Evolutionary conservation across 176 grass and related monocot species (phyloP).

Genomic region (Bonia amplexicaulis): DNA sequence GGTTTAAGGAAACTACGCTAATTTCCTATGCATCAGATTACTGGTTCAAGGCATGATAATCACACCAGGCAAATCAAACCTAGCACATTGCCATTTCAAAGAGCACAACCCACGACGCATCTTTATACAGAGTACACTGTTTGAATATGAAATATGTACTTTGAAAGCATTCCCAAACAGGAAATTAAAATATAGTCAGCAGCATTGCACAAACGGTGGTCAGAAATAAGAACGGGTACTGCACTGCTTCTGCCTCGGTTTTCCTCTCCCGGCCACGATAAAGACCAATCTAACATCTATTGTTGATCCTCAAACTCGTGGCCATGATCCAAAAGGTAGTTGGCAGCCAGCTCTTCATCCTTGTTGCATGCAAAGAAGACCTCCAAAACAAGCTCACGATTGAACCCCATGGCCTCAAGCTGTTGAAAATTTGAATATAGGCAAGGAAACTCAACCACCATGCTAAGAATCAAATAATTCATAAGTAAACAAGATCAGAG

Average conservation of each 20-base stretch:
- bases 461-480: background rate
- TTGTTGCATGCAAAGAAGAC: conserved; percentile 99
- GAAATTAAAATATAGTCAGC: conserved; percentile 35
- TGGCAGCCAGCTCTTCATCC: conserved; percentile 90
- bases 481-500: background rate
- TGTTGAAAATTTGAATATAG: conserved; percentile 18
- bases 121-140: conserved; percentile 32
- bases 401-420: conserved; percentile 95
- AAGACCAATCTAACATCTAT: conserved; percentile 27
- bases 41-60: background rate
- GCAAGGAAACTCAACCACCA: background rate
- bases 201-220: conserved; percentile 24
- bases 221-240: conserved; percentile 34
- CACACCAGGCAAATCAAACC: background rate
- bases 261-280: background rate
- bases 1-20: too few species aligned
- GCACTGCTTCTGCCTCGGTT: conserved; percentile 12
- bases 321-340: conserved; percentile 91
- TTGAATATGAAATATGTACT: conserved; percentile 61
- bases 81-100: background rate
- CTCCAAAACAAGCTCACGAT: conserved; percentile 79
- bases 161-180: conserved; percentile 40
- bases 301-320: conserved; percentile 86
- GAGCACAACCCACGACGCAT: background rate
- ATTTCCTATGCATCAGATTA: too few species aligned